A percentile compares a stretch with the other conserved stretches of the same genome.
Conservation (phyloP, 441 rosid genomes). For the Aquilaria agallochum region DNA sequence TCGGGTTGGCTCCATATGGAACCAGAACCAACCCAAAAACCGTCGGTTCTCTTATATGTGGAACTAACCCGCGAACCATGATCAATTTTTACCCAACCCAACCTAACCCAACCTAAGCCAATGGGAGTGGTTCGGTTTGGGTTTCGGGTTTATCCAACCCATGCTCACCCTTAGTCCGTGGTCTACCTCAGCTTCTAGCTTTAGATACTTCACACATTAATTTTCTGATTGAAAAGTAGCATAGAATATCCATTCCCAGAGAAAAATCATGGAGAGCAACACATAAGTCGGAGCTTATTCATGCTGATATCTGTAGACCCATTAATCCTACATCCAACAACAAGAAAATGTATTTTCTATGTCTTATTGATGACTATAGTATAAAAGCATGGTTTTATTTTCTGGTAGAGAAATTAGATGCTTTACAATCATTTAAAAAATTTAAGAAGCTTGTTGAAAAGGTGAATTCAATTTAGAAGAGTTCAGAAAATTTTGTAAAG, state of each 20-base stretch:
- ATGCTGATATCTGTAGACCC: background rate
- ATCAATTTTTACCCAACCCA: too few species aligned
- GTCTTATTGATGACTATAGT: background rate
- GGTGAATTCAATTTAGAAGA: too few species aligned
- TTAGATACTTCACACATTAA: background rate
- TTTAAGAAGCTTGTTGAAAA: background rate
- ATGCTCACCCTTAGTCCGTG: background rate
- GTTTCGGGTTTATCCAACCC: too few species aligned
- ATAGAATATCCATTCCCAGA: background rate
- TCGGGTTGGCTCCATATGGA: too few species aligned
- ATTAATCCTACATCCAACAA: background rate
- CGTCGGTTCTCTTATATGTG: too few species aligned
- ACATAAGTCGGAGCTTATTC: background rate
- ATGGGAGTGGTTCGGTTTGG: too few species aligned
- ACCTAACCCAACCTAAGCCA: too few species aligned
- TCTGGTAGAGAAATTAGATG: background rate
- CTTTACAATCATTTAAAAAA: background rate
- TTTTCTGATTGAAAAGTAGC: background rate
- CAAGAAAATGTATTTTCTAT: too few species aligned
- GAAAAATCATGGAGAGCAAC: background rate
- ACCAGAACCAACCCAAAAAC: too few species aligned
- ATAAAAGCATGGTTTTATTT: background rate
- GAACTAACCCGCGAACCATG: too few species aligned
- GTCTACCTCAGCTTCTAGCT: background rate
- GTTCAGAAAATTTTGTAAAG: background rate